Evolutionary conservation across 768 basidiomycete species (phyloP).

Genomic region (Saitozyma podzolica): DNA sequence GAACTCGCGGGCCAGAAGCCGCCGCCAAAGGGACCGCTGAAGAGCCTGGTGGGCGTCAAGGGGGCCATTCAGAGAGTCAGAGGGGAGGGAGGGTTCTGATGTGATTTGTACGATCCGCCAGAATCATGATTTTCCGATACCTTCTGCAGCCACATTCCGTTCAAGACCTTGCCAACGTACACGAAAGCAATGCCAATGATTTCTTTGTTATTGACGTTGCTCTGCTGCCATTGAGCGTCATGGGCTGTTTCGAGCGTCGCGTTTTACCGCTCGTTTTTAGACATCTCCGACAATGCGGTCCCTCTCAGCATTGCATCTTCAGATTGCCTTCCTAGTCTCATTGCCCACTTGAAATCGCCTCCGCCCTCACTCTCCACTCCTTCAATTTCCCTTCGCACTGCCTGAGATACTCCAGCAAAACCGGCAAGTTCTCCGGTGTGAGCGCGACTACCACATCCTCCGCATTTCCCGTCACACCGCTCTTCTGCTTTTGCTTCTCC

Average conservation of each 20-base stretch:
- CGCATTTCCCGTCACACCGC: neutral
- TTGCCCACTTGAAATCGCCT: neutral
- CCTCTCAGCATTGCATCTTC: no score
- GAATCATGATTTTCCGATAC: no score
- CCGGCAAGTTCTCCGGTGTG: conserved; percentile 43
- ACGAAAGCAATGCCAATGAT: no score
- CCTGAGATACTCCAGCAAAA: conserved; percentile 35
- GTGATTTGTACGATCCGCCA: neutral
- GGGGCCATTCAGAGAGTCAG: conserved; percentile 35
- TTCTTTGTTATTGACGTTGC: no score
- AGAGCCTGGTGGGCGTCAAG: conserved; percentile 35
- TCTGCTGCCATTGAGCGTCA: no score
- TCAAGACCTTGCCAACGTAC: no score
- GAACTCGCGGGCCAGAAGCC: conserved; percentile 18
- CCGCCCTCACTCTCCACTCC: conserved; percentile 32
- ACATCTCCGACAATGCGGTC: no score
- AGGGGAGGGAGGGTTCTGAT: conserved; percentile 34
- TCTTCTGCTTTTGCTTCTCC: no score
- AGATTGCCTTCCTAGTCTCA: no score
- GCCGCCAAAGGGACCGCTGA: conserved; percentile 25
- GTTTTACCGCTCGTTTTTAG: no score
- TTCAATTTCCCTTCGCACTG: conserved; percentile 39
- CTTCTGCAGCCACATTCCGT: no score
- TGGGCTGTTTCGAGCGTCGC: no score
- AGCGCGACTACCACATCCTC: conserved; percentile 28